These are phyloP conservation scores for Pilaira anomala DNA, from an alignment of 192 early-diverging fungal genomes.

Conservation along the genomic window DNA sequence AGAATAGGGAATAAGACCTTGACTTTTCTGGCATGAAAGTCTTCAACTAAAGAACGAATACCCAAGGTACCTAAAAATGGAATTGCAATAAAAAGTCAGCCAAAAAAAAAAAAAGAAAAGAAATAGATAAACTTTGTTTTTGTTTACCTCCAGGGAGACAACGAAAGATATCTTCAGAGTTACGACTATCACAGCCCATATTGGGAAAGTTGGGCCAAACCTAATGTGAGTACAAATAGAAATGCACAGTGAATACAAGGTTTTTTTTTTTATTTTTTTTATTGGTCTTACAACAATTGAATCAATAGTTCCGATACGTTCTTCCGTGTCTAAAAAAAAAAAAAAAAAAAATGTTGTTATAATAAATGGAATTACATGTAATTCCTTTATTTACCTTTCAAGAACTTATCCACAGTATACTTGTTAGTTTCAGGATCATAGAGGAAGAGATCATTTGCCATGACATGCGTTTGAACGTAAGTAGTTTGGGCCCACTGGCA, in stretches of 20 bases:
- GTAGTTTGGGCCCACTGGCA: conserved; percentile 19
- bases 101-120: background rate
- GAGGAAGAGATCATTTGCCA: conserved; percentile 22
- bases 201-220: conserved; percentile 20
- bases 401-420: conserved; percentile 19
- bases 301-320: conserved; percentile 17
- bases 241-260: background rate
- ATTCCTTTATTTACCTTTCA: conserved; percentile 12
- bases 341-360: background rate
- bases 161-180: conserved; percentile 24
- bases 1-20: conserved; percentile 18
- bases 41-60: conserved; percentile 13
- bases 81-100: background rate
- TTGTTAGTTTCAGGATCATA: conserved; percentile 16
- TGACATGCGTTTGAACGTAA: conserved; percentile 24
- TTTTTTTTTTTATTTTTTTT: background rate
- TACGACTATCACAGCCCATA: conserved; percentile 28
- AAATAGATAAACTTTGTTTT: background rate
- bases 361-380: background rate
- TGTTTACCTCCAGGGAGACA: conserved; percentile 24
- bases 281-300: conserved; percentile 23
- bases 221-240: conserved; percentile 4
- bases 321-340: conserved; percentile 7
- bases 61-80: conserved; percentile 12
- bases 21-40: conserved; percentile 12